Evolutionary conservation across 2,329 filamentous ascomycete species (phyloP).

Genomic region (Chalaropsis thielavioides): DNA sequence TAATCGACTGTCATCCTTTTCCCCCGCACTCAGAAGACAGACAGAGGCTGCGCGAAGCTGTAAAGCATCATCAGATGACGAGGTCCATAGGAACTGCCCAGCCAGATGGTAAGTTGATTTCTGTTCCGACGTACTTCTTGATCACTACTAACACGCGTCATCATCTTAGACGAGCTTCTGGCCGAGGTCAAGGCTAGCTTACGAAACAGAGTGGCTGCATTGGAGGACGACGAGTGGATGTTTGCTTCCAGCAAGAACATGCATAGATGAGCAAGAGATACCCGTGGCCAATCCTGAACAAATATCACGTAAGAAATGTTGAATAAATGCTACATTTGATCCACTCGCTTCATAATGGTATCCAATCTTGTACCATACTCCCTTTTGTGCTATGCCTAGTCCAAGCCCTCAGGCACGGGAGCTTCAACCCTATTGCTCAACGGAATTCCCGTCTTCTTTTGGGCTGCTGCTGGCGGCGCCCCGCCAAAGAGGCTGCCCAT

Average conservation of each 20-base stretch:
- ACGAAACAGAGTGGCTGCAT: slow-evolving; percentile 53
- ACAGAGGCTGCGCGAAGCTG: slow-evolving; percentile 44
- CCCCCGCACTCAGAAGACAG: slow-evolving; percentile 35
- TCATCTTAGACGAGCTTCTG: slow-evolving; percentile 43
- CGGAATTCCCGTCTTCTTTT: slow-evolving; percentile 26
- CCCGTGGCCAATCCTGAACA: neutral
- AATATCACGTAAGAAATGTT: neutral
- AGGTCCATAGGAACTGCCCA: slow-evolving; percentile 43
- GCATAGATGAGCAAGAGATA: slow-evolving; percentile 15
- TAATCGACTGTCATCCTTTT: slow-evolving; percentile 10
- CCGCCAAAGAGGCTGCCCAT: slow-evolving; percentile 81
- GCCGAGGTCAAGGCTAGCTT: slow-evolving; percentile 56
- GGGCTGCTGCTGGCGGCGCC: slow-evolving; percentile 22
- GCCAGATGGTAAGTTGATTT: slow-evolving; percentile 38
- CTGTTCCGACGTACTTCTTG: neutral
- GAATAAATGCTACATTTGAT: neutral
- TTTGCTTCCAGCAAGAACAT: slow-evolving; percentile 47
- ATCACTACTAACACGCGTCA: neutral
- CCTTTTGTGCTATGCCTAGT: slow-evolving; percentile 28
- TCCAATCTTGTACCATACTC: neutral
- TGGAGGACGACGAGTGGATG: slow-evolving; percentile 85
- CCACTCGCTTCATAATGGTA: neutral
- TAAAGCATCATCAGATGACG: slow-evolving; percentile 45
- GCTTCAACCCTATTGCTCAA: slow-evolving; percentile 32
- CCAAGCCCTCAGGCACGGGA: slow-evolving; percentile 44